Evolutionary conservation across 192 early-diverging fungal genomes (phyloP).

Genomic region (Mortierella hygrophila): DNA sequence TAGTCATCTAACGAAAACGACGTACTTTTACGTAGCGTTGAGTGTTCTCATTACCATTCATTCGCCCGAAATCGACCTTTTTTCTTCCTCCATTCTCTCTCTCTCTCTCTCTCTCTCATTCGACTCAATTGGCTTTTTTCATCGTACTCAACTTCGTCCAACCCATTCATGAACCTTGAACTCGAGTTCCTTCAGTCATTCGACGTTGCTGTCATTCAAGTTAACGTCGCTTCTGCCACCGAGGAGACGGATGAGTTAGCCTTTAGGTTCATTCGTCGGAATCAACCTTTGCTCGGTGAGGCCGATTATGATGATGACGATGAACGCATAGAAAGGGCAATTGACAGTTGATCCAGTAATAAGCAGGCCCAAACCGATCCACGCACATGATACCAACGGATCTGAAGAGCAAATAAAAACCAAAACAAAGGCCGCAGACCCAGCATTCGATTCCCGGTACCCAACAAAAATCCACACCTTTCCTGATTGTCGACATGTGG

Average conservation of each 20-base stretch:
- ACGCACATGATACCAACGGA: background rate
- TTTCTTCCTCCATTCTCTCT: background rate
- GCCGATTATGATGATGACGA: too few relatives aligned
- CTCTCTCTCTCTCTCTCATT: too few relatives aligned
- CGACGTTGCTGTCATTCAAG: background rate
- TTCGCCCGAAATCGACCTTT: background rate
- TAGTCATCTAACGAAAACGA: background rate
- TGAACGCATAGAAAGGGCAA: background rate
- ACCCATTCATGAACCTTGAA: background rate
- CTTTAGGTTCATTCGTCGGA: background rate
- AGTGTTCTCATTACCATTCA: too few relatives aligned
- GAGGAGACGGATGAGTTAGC: too few relatives aligned
- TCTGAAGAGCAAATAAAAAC: background rate
- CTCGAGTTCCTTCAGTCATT: background rate
- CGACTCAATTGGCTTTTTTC: background rate
- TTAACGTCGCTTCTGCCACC: too few relatives aligned
- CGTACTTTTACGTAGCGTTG: background rate
- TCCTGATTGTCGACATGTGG: background rate
- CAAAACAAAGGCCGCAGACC: background rate
- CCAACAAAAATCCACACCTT: background rate
- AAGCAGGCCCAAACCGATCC: background rate
- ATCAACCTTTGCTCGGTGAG: too few relatives aligned
- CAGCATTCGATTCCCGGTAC: background rate
- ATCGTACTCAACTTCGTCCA: background rate
- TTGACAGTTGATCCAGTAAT: constrained; percentile 3